Evolutionary conservation across 192 early-diverging fungal genomes (phyloP).

Genomic region (Backusella liffmaniae): DNA sequence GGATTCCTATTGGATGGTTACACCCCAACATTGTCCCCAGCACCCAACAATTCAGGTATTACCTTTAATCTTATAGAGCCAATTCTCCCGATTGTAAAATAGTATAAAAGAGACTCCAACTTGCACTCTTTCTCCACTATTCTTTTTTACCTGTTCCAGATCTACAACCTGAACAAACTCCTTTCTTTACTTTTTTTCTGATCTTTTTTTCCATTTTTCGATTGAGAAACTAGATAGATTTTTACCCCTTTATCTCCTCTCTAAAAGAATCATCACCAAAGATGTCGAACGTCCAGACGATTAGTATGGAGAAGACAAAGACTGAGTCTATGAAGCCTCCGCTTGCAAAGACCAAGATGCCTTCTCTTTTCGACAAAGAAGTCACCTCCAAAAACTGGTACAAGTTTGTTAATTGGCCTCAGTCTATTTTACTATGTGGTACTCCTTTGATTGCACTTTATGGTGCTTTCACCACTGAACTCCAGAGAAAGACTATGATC

Average conservation of each 20-base stretch:
- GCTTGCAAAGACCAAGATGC: constrained; percentile 17
- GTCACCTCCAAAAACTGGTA: constrained; percentile 52
- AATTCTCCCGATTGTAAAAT: not conserved
- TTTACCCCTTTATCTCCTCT: not conserved
- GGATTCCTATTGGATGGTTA: constrained; percentile 18
- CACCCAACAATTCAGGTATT: constrained; percentile 23
- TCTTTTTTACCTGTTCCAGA: constrained; percentile 4
- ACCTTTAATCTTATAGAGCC: not conserved
- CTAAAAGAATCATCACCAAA: constrained; percentile 7
- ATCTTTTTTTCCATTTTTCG: constrained; percentile 8
- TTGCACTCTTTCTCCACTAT: not conserved
- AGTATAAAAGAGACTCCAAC: not conserved
- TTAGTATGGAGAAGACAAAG: constrained; percentile 24
- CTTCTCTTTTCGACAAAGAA: constrained; percentile 40
- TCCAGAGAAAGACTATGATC: constrained; percentile 67
- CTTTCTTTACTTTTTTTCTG: constrained; percentile 11
- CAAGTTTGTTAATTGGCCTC: constrained; percentile 69
- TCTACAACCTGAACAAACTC: not conserved
- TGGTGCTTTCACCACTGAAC: constrained; percentile 68
- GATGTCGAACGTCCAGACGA: constrained; percentile 14
- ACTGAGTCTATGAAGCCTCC: constrained; percentile 34
- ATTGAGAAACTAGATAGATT: not conserved
- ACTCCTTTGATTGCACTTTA: constrained; percentile 84
- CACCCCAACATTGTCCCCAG: constrained; percentile 26
- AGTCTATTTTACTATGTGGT: constrained; percentile 56